A percentile compares a stretch with the other conserved stretches of the same genome.
Evolutionary conservation across 1,284 basidiomycete species (phyloP).

Genomic region (Mixia osmundae): DNA sequence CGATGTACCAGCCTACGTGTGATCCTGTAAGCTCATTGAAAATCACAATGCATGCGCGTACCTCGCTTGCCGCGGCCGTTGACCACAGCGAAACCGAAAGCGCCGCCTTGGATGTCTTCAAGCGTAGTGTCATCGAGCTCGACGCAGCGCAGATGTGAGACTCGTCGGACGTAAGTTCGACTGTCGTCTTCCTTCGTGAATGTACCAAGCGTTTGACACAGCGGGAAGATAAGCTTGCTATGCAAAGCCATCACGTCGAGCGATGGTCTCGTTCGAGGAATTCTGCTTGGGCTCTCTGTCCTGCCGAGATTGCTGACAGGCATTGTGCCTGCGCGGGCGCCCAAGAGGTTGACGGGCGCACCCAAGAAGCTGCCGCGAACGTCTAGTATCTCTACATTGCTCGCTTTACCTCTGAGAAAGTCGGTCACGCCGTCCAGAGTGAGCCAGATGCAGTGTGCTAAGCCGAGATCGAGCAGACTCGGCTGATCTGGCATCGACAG

Average conservation of each 20-base stretch:
- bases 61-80: no score
- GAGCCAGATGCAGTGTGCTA: constrained; percentile 59
- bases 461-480: constrained; percentile 56
- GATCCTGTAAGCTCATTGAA: constrained; percentile 47
- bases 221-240: constrained; percentile 33
- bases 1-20: constrained; percentile 79
- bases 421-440: constrained; percentile 40
- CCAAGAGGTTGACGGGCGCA: constrained; percentile 18
- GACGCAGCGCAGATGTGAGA: constrained; percentile 58
- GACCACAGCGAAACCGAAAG: no score
- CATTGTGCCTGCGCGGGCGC: constrained; percentile 12
- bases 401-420: constrained; percentile 45
- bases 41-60: constrained; percentile 56
- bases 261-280: constrained; percentile 3
- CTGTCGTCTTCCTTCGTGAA: constrained; percentile 2
- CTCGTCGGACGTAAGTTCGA: constrained; percentile 12
- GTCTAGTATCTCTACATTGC: constrained; percentile 64
- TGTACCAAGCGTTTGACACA: constrained; percentile 19
- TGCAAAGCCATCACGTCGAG: constrained; percentile 15
- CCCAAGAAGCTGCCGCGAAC: constrained; percentile 25
- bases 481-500: constrained; percentile 39
- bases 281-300: no score
- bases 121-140: constrained; percentile 61
- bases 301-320: no score
- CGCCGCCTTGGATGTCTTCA: constrained; percentile 44